Conservation (phyloP, 306 rosid genomes). For the Dalbergia cultrata region DNA sequence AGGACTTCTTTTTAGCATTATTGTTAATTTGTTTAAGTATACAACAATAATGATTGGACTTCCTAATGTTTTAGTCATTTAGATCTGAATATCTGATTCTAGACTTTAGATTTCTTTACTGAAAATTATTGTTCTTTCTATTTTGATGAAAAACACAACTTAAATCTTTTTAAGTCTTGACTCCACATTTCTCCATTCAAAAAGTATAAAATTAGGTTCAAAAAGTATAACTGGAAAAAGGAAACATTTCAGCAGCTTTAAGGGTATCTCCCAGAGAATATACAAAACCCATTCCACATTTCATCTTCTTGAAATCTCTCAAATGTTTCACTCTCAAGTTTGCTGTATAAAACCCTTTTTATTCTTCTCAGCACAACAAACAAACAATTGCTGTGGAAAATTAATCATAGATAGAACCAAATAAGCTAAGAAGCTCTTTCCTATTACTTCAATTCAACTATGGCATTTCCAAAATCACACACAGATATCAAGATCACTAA, state of each 20-base stretch:
- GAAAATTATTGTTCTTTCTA: background rate
- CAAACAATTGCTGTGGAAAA: background rate
- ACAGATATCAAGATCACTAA: background rate
- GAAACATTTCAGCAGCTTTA: too few relatives aligned
- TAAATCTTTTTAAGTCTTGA: background rate
- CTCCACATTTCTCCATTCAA: conserved; percentile 3
- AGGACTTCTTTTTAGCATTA: too few relatives aligned
- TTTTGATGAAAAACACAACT: background rate
- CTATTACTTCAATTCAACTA: background rate
- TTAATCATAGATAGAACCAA: background rate
- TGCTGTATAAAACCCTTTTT: background rate
- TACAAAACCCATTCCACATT: background rate
- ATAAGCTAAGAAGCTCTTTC: background rate
- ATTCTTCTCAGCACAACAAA: background rate
- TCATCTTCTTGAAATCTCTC: background rate
- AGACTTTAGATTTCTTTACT: background rate
- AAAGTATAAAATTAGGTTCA: conserved; percentile 5
- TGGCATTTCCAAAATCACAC: too few relatives aligned
- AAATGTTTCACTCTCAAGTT: background rate
- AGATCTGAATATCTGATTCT: background rate
- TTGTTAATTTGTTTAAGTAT: too few relatives aligned
- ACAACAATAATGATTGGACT: too few relatives aligned
- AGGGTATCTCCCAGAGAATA: too few relatives aligned
- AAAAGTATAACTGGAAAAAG: background rate
- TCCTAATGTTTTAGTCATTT: background rate